Percentiles rank a stretch among this genome's conserved stretches.
These are phyloP conservation scores for Fomitopsis pulvina DNA, from an alignment of 768 basidiomycete genomes.

Conservation along the genomic window DNA sequence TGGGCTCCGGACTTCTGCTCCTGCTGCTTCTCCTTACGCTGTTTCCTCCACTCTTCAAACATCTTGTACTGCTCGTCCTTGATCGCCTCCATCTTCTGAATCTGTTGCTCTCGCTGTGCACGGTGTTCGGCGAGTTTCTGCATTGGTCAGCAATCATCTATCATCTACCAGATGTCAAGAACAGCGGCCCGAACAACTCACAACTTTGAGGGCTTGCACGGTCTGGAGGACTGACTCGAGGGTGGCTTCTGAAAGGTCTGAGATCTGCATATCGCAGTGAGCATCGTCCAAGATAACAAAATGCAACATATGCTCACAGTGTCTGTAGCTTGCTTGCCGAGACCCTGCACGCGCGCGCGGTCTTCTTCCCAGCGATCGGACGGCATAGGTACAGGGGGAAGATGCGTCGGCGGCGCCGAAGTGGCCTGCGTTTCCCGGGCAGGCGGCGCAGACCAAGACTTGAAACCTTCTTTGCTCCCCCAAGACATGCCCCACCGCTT, in stretches of 20 bases:
- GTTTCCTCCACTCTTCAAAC: constrained; percentile 33
- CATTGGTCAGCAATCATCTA: background rate
- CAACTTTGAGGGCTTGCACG: constrained; percentile 54
- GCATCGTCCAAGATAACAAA: background rate
- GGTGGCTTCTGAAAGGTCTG: constrained; percentile 60
- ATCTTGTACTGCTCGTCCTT: constrained; percentile 42
- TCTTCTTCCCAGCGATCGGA: constrained; percentile 8
- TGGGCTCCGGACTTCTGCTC: constrained; percentile 5
- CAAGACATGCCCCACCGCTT: constrained; percentile 3
- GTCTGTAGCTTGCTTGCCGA: constrained; percentile 22
- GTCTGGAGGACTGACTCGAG: constrained; percentile 53
- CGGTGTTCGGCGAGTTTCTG: constrained; percentile 29
- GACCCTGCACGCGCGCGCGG: constrained; percentile 28
- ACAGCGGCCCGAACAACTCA: constrained; percentile 26
- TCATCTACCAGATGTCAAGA: background rate
- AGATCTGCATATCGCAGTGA: constrained; percentile 34
- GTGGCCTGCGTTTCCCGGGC: background rate
- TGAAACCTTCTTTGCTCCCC: background rate
- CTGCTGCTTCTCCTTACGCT: constrained; percentile 25
- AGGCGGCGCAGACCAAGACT: background rate
- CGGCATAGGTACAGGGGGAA: background rate
- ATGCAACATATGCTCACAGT: constrained; percentile 12
- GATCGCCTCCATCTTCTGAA: constrained; percentile 33
- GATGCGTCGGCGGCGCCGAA: background rate
- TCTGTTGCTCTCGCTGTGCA: constrained; percentile 20